These are phyloP conservation scores for Ottelia alismoides DNA, from an alignment of 106 monocot species.

Conservation along the genomic window DNA sequence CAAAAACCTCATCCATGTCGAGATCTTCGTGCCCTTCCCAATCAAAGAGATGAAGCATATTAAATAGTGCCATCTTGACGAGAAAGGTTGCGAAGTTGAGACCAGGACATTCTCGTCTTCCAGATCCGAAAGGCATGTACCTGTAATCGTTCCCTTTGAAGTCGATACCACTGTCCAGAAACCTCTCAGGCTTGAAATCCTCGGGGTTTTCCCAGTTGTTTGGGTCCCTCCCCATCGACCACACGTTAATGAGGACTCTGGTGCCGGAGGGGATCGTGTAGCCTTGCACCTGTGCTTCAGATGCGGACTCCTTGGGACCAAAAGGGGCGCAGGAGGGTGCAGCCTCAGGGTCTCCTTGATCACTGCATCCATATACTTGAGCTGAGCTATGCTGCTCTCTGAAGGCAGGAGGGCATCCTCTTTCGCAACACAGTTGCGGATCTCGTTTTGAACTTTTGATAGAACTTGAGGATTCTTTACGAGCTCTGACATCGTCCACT, in stretches of 20 bases:
- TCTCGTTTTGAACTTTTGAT: slow-evolving; percentile 17
- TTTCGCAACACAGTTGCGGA: neutral
- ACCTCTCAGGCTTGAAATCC: slow-evolving; percentile 32
- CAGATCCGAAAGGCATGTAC: slow-evolving; percentile 25
- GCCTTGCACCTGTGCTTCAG: slow-evolving; percentile 6
- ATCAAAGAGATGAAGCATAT: slow-evolving; percentile 20
- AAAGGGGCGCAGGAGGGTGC: slow-evolving; percentile 16
- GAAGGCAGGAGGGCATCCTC: slow-evolving; percentile 5
- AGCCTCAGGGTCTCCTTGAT: slow-evolving; percentile 25
- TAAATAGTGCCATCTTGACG: slow-evolving; percentile 20
- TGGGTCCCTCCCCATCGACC: slow-evolving; percentile 16
- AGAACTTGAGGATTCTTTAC: slow-evolving; percentile 15
- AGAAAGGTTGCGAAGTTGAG: slow-evolving; percentile 2
- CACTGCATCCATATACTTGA: slow-evolving; percentile 15
- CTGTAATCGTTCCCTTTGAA: slow-evolving; percentile 18
- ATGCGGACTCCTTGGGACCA: slow-evolving; percentile 16
- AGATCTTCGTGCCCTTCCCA: slow-evolving; percentile 18
- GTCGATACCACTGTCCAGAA: slow-evolving; percentile 4
- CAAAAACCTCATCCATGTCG: slow-evolving; percentile 16
- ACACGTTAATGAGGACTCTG: slow-evolving; percentile 17
- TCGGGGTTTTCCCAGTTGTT: slow-evolving; percentile 14
- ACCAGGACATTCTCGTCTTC: slow-evolving; percentile 28
- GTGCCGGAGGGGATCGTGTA: slow-evolving; percentile 19
- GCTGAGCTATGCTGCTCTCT: slow-evolving; percentile 10
- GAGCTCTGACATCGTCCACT: slow-evolving; percentile 25